Base-by-base conservation (phyloP, 371 early-diverging fungal genomes). In the Batkoa obscura region DNA sequence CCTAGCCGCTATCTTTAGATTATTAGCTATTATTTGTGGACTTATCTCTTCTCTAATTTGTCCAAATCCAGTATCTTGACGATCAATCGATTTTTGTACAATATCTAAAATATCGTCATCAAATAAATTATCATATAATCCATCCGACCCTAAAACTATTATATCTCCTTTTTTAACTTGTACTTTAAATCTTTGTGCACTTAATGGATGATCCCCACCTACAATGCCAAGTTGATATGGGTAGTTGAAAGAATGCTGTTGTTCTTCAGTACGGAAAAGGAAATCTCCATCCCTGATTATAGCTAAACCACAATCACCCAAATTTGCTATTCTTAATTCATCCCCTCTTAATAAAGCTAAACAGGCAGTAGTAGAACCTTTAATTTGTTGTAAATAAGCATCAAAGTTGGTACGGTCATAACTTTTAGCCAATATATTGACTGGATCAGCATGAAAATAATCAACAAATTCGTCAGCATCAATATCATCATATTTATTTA, bases 301-400 rank as follows among this genome's bases (percentile, higher is more conserved):
- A 36, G 82, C 73, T 43, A 94, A 71, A 0, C 90, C 90, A 60
- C 91, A 90, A 65, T 96, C 97, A 33, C 97, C 97, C 43, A 96
- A 71, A 58, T 92, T 92, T 12, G 91, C 86, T 41, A 96, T 80
- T 0, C 90, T 76, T 34, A 96, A 69, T 66, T 92, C 91, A 59
- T 94, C 89, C 59, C 85, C 80, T 38, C 90, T 74, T 57, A 94
- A 68, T 5, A 95, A 68, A 5, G 82, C 90, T 39, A 93, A 64
- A 60, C 88, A 79, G 1, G 91, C 92, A 6, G 96, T 95, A 5
- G 89, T 80, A 3, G 89, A 87, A 5, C 96, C 96, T 35, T 89
- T 72, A 33, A 84, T 63, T 9, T 77, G 75, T 68, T 75, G 42
- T 17, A 38, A 35, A 38, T 3, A 47, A 12, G 38, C 42, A 60